Evolutionary conservation across 2,329 filamentous ascomycete species (phyloP).

Genomic region (Cladobotryum mycophilum): DNA sequence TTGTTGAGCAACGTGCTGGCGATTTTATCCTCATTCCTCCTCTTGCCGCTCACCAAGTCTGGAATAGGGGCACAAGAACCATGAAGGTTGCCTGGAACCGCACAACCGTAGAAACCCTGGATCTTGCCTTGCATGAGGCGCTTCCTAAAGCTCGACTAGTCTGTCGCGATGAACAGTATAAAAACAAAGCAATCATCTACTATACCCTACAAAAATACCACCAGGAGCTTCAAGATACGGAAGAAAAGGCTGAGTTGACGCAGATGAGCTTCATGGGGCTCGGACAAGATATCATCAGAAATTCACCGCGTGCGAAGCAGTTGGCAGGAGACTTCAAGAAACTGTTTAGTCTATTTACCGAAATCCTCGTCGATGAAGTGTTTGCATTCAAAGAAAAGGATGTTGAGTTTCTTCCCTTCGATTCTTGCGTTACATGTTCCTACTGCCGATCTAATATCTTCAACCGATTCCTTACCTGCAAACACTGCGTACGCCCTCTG

Average conservation of each 20-base stretch:
- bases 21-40: slow-evolving; percentile 94
- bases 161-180: slow-evolving; percentile 96
- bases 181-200: slow-evolving; percentile 94
- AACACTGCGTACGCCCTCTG: slow-evolving; percentile 65
- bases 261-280: slow-evolving; percentile 43
- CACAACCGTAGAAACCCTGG: slow-evolving; percentile 84
- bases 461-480: slow-evolving; percentile 92
- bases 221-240: slow-evolving; percentile 49
- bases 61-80: slow-evolving; percentile 92
- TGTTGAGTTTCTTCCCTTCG: slow-evolving; percentile 72
- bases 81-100: slow-evolving; percentile 99
- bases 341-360: slow-evolving; percentile 71
- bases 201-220: slow-evolving; percentile 78
- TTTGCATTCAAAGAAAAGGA: slow-evolving; percentile 67
- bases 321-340: slow-evolving; percentile 77
- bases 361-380: slow-evolving; percentile 78
- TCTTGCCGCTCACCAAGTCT: slow-evolving; percentile 91
- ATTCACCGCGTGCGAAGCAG: slow-evolving; percentile 51
- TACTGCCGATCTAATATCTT: slow-evolving; percentile 97
- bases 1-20: slow-evolving; percentile 83
- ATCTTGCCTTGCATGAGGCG: slow-evolving; percentile 78
- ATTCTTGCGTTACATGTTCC: slow-evolving; percentile 89
- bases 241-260: slow-evolving; percentile 41
- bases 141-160: slow-evolving; percentile 84
- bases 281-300: slow-evolving; percentile 38